These are phyloP conservation scores for Ophiostoma montium DNA, from an alignment of 2,329 filamentous ascomycete species.

Conservation along the genomic window DNA sequence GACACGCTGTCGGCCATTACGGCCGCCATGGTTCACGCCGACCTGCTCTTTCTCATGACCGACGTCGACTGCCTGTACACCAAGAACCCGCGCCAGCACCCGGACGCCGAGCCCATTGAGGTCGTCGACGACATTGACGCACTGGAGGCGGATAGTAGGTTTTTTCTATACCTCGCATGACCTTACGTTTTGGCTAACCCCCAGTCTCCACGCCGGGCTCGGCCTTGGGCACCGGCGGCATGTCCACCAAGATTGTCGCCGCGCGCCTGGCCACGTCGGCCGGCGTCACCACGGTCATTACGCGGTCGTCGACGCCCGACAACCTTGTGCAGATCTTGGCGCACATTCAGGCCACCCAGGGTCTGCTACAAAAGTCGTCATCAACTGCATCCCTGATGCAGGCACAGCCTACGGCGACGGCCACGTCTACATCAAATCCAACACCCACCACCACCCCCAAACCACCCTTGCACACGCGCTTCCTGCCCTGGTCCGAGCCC, in stretches of 20 bases:
- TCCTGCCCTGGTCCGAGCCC: conserved; percentile 69
- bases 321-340: conserved; percentile 80
- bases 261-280: conserved; percentile 84
- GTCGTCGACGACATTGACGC: conserved; percentile 79
- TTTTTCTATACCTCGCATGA: background rate
- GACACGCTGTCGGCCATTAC: conserved; percentile 95
- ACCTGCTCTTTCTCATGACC: conserved; percentile 96
- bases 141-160: conserved; percentile 63
- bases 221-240: conserved; percentile 80
- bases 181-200: background rate
- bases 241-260: conserved; percentile 95
- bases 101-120: conserved; percentile 79
- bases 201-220: conserved; percentile 79
- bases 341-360: conserved; percentile 51
- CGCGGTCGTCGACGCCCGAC: conserved; percentile 79
- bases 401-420: conserved; percentile 3
- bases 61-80: conserved; percentile 97
- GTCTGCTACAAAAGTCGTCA: conserved; percentile 20
- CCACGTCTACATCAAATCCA: conserved; percentile 10
- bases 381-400: conserved; percentile 6
- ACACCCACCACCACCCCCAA: conserved; percentile 17
- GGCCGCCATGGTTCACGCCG: conserved; percentile 90
- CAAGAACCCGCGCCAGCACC: conserved; percentile 76
- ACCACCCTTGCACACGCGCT: conserved; percentile 76
- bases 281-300: conserved; percentile 92